Conservation (phyloP, 2,329 filamentous ascomycete species). For the Herpotrichia juniperi region DNA sequence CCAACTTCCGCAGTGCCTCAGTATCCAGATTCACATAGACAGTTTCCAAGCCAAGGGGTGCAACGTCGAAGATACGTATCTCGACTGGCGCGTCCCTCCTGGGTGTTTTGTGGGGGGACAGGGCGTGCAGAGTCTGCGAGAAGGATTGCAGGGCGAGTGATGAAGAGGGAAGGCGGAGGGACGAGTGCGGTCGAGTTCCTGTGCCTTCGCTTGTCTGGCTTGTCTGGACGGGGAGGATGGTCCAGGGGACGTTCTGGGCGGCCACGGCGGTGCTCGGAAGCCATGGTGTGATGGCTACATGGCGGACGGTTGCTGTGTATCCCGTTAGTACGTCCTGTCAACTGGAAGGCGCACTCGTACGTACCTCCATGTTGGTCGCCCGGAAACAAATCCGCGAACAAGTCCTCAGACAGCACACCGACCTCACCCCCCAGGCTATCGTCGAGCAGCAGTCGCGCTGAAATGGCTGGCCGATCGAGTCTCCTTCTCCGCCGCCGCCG, state of each 20-base stretch:
- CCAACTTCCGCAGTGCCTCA: constrained; percentile 77
- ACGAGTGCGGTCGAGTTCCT: constrained; percentile 67
- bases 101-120: constrained; percentile 77
- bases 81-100: constrained; percentile 80
- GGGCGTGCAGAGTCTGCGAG: constrained; percentile 71
- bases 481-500: constrained; percentile 59
- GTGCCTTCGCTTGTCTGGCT: constrained; percentile 34
- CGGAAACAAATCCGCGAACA: constrained; percentile 82
- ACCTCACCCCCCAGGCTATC: constrained; percentile 84
- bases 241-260: constrained; percentile 74
- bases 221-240: constrained; percentile 76
- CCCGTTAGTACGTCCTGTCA: background rate
- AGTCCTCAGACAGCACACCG: constrained; percentile 83
- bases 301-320: constrained; percentile 44
- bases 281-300: constrained; percentile 79
- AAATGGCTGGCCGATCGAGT: constrained; percentile 73
- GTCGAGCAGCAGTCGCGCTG: constrained; percentile 82
- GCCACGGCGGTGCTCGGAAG: constrained; percentile 58
- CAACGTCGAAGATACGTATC: constrained; percentile 80
- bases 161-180: constrained; percentile 76
- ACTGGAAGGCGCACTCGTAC: background rate
- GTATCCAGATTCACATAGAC: constrained; percentile 87
- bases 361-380: constrained; percentile 30
- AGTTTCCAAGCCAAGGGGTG: constrained; percentile 79
- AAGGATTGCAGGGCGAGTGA: constrained; percentile 81